phyloP scores from a whole-genome alignment of 768 basidiomycete species.

The Termitomyces sp. region DNA sequence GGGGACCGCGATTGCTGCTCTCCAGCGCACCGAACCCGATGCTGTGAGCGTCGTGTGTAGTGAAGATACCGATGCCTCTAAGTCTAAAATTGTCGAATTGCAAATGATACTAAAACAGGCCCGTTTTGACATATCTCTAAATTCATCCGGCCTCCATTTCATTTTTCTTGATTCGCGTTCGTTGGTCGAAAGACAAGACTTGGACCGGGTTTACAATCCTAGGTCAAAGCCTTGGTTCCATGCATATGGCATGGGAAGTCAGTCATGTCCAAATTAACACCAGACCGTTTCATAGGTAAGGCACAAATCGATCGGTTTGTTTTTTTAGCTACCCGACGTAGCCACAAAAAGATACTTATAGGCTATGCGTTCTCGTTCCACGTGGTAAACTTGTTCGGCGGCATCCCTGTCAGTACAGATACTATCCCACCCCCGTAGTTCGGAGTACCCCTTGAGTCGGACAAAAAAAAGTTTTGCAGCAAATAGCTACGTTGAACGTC shows the following conservation, averaged over 20 bases:
- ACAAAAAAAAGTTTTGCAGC: too few species aligned
- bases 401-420: conserved; percentile 59
- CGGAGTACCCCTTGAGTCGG: too few species aligned
- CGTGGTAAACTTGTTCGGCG: conserved; percentile 60
- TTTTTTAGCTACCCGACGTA: conserved; percentile 9
- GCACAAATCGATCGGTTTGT: background rate
- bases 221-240: conserved; percentile 87
- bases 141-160: conserved; percentile 68
- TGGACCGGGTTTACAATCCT: conserved; percentile 93
- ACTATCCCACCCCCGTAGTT: too few species aligned
- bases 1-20: conserved; percentile 34
- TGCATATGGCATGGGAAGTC: conserved; percentile 82
- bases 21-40: conserved; percentile 39
- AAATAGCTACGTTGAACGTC: too few species aligned
- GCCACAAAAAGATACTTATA: conserved; percentile 78
- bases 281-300: conserved; percentile 55
- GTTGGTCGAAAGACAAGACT: conserved; percentile 76
- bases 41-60: conserved; percentile 82
- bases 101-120: too few species aligned
- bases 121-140: conserved; percentile 76
- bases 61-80: conserved; percentile 79
- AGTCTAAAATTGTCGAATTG: conserved; percentile 77
- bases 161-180: conserved; percentile 71
- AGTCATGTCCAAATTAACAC: conserved; percentile 68
- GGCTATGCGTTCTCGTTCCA: conserved; percentile 96